Percentiles rank a stretch among this genome's conserved stretches.
Conservation (phyloP, 148 eudicot species). For the Dianthus caryophyllus region DNA sequence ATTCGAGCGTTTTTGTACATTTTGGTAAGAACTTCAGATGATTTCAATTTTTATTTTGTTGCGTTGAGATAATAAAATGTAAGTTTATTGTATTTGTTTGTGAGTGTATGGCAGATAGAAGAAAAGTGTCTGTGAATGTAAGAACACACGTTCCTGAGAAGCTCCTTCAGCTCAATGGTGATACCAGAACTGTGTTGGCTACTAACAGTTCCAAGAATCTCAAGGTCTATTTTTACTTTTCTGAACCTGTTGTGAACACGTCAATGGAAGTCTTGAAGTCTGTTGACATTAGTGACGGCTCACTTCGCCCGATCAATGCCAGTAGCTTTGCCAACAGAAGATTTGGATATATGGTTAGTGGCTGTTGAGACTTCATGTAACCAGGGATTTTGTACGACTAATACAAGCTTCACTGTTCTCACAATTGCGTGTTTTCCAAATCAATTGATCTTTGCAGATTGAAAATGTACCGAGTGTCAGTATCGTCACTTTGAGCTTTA, state of each 20-base stretch:
- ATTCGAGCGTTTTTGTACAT: constrained; percentile 57
- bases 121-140: constrained; percentile 54
- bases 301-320: constrained; percentile 55
- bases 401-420: background rate
- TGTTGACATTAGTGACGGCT: constrained; percentile 52
- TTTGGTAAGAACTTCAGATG: constrained; percentile 53
- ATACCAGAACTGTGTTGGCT: constrained; percentile 74
- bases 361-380: background rate
- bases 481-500: constrained; percentile 54
- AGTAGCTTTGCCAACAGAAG: constrained; percentile 52
- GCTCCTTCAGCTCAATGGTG: constrained; percentile 57
- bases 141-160: constrained; percentile 73
- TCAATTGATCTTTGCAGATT: constrained; percentile 37
- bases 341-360: constrained; percentile 75
- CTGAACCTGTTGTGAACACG: constrained; percentile 73
- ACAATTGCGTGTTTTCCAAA: background rate
- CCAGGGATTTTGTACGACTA: background rate
- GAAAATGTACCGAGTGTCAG: constrained; percentile 44
- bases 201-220: constrained; percentile 59
- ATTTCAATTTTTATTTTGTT: background rate
- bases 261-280: constrained; percentile 56
- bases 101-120: constrained; percentile 54
- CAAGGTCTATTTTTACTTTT: constrained; percentile 74
- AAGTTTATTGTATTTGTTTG: background rate
- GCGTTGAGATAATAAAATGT: background rate